Evolutionary conservation across 2,329 filamentous ascomycete species (phyloP), one percentile per base, ranked within the genome.

Genomic region (Cladosporium sp.): DNA sequence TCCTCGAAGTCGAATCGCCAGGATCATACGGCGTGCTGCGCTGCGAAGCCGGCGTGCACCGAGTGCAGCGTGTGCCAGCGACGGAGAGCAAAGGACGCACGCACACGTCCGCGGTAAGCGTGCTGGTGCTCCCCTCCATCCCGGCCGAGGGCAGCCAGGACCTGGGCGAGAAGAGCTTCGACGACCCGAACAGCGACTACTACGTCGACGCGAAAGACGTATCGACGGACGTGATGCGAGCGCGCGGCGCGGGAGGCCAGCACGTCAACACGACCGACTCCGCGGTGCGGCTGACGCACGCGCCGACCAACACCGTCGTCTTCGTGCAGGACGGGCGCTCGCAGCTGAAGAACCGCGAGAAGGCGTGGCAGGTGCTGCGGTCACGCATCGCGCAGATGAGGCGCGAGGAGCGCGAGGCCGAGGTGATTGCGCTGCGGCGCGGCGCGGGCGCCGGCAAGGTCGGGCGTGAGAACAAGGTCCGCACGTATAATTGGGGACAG

Each of bases 231-330:
- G 89, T 90, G 54, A 96, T 97, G 91, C 81, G 91, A 12, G 90
- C 93, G 0, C 78, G 89, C 40, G 93, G 93, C 53, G 92, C 93
- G 0, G 93, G 93, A 27, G 93, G 93, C 1, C 93, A 99, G 73
- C 93, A 99, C 70, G 93, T 99, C 66, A 99, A 99, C 73, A 96
- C 92, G 68, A 99, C 93, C 0, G 93, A 99, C 73, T 96, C 89
- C 24, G 93, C 93, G 3, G 88, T 99, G 54, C 85, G 93, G 8
- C 77, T 99, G 62, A 97, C 91, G 2, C 93, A 99, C 73, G 70
- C 86, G 6, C 93, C 93, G 2, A 95, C 90, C 1, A 88, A 87
- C 39, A 93, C 84, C 0, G 82, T 88, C 2, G 91, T 97, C 12
- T 85, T 85, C 11, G 95, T 97, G 79, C 93, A 99, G 69, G 93